Conservation (phyloP, 768 basidiomycete species). For the Trametes cubensis region DNA sequence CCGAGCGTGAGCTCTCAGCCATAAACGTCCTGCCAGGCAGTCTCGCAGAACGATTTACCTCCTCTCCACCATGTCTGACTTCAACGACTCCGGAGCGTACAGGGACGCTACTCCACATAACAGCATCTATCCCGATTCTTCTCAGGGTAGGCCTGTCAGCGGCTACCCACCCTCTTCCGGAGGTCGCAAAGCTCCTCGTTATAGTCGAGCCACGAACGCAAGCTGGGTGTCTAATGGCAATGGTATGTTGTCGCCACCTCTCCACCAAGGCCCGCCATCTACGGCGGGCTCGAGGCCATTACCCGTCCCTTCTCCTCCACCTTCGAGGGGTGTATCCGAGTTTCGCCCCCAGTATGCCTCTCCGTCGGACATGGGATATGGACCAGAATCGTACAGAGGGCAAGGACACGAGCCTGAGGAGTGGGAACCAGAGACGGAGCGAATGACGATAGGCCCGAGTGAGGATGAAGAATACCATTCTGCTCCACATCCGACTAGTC, state of each 20-base stretch:
- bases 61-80: slow-evolving; percentile 17
- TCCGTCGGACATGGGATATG: slow-evolving; percentile 6
- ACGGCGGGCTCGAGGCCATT: slow-evolving; percentile 15
- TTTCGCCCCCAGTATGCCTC: slow-evolving; percentile 14
- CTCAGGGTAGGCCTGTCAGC: slow-evolving; percentile 9
- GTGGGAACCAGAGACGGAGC: slow-evolving; percentile 19
- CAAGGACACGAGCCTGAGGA: slow-evolving; percentile 9
- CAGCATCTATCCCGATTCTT: slow-evolving; percentile 17
- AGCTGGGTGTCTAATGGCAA: slow-evolving; percentile 21
- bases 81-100: slow-evolving; percentile 18
- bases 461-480: slow-evolving; percentile 8
- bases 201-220: slow-evolving; percentile 17
- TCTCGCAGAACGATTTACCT: slow-evolving; percentile 8
- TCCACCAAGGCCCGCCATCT: slow-evolving; percentile 2
- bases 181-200: slow-evolving; percentile 17
- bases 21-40: slow-evolving; percentile 1
- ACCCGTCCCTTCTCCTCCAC: slow-evolving; percentile 16
- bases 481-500: not conserved
- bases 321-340: slow-evolving; percentile 14
- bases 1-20: not conserved
- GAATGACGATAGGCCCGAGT: slow-evolving; percentile 22
- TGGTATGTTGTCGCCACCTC: slow-evolving; percentile 15
- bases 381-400: slow-evolving; percentile 6
- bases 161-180: slow-evolving; percentile 5
- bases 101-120: slow-evolving; percentile 9